phyloP scores from a whole-genome alignment of 2,329 filamentous ascomycete species.

The Nectriaceae sp. region DNA sequence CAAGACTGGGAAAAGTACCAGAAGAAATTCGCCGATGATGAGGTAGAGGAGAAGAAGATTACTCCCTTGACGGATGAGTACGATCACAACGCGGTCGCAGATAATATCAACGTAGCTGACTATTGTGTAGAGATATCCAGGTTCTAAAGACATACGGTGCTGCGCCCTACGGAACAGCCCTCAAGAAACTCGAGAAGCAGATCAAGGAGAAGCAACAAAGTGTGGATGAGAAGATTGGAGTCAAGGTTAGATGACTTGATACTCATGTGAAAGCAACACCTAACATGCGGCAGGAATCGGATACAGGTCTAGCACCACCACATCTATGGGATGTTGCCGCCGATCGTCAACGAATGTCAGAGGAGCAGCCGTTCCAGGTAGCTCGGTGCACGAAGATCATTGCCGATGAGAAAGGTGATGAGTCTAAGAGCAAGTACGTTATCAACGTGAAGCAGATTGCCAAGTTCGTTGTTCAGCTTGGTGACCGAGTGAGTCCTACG shows the following conservation, averaged over 20 bases:
- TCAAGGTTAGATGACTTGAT: conserved; percentile 57
- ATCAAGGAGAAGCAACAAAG: conserved; percentile 99
- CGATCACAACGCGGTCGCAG: conserved; percentile 35
- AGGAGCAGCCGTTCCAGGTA: conserved; percentile 97
- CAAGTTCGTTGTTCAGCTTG: conserved; percentile 97
- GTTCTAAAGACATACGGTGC: conserved; percentile 99
- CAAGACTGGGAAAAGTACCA: conserved; percentile 98
- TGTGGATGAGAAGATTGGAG: conserved; percentile 97
- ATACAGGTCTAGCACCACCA: conserved; percentile 95
- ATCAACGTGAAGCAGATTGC: conserved; percentile 99
- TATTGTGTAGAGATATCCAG: conserved; percentile 80
- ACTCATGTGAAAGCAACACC: conserved; percentile 2
- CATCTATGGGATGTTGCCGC: conserved; percentile 99
- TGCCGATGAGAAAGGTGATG: conserved; percentile 86
- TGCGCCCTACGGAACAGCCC: conserved; percentile 86
- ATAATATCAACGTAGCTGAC: conserved; percentile 23
- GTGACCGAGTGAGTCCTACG: conserved; percentile 93
- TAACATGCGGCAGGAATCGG: conserved; percentile 74
- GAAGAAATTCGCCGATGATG: conserved; percentile 96
- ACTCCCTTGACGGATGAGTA: conserved; percentile 96
- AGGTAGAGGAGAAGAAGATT: conserved; percentile 99
- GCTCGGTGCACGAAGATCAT: conserved; percentile 99
- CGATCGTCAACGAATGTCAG: conserved; percentile 96
- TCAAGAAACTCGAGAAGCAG: conserved; percentile 98
- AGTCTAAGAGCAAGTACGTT: conserved; percentile 99